phyloP scores from a whole-genome alignment of 1,284 basidiomycete species.

The Gomphus bonarii region DNA sequence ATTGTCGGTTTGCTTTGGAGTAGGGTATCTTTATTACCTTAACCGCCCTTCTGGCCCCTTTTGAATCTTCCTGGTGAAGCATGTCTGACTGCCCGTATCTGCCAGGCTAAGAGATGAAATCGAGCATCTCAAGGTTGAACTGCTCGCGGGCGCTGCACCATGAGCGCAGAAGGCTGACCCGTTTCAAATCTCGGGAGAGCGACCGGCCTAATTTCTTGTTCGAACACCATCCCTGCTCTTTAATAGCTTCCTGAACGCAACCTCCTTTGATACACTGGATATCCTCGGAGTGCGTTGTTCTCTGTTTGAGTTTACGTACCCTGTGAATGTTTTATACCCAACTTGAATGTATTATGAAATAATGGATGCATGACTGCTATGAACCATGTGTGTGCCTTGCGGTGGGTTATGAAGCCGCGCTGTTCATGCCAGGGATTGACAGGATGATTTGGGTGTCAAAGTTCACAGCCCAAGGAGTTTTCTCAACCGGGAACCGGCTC shows the following conservation, averaged over 20 bases:
- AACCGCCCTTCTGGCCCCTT: conserved; percentile 5
- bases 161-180: background rate
- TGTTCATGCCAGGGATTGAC: background rate
- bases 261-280: background rate
- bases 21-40: conserved; percentile 11
- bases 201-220: background rate
- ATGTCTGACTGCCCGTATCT: conserved; percentile 10
- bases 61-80: conserved; percentile 3
- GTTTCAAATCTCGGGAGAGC: background rate
- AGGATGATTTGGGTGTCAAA: background rate
- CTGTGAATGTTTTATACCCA: conserved; percentile 5
- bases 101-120: conserved; percentile 7
- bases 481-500: background rate
- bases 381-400: background rate
- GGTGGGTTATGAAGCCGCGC: background rate
- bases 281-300: background rate
- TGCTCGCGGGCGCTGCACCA: conserved; percentile 1
- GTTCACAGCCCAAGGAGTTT: background rate
- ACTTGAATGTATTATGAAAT: background rate
- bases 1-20: conserved; percentile 6
- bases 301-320: background rate
- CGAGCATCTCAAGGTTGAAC: conserved; percentile 7
- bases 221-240: background rate
- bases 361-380: background rate
- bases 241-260: background rate